These are phyloP conservation scores for Cyclocybe aegerita DNA, from an alignment of 768 basidiomycete species.

Conservation along the genomic window DNA sequence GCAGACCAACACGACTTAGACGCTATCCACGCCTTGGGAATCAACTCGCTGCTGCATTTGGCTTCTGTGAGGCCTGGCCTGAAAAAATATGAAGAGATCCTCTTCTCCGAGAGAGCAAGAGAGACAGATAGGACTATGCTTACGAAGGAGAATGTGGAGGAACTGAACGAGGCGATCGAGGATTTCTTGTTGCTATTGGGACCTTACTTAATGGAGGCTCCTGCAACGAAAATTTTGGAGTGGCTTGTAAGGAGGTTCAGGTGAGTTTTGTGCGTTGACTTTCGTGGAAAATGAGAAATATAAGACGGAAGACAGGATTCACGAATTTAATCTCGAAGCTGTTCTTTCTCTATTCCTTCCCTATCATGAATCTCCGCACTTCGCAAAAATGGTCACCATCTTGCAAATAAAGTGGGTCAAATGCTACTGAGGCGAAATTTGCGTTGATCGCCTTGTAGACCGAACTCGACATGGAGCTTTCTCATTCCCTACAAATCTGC, in stretches of 20 bases:
- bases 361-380: slow-evolving; percentile 93
- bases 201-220: slow-evolving; percentile 77
- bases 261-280: slow-evolving; percentile 49
- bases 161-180: slow-evolving; percentile 61
- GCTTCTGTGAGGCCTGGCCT: slow-evolving; percentile 58
- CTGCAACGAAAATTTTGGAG: slow-evolving; percentile 83
- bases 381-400: slow-evolving; percentile 90
- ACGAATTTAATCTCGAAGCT: slow-evolving; percentile 88
- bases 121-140: slow-evolving; percentile 77
- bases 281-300: neutral
- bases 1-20: slow-evolving; percentile 88
- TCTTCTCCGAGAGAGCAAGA: slow-evolving; percentile 84
- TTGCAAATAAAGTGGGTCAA: slow-evolving; percentile 66
- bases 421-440: neutral
- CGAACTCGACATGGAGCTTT: slow-evolving; percentile 64
- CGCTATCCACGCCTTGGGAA: slow-evolving; percentile 76
- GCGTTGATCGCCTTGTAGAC: slow-evolving; percentile 33
- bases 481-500: slow-evolving; percentile 77
- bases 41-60: slow-evolving; percentile 78
- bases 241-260: slow-evolving; percentile 95
- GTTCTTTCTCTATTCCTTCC: slow-evolving; percentile 85
- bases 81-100: slow-evolving; percentile 56
- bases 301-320: slow-evolving; percentile 53
- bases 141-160: slow-evolving; percentile 55
- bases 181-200: slow-evolving; percentile 71